Evolutionary conservation across 2,329 filamentous ascomycete species (phyloP).

Genomic region (Alternaria rosae): DNA sequence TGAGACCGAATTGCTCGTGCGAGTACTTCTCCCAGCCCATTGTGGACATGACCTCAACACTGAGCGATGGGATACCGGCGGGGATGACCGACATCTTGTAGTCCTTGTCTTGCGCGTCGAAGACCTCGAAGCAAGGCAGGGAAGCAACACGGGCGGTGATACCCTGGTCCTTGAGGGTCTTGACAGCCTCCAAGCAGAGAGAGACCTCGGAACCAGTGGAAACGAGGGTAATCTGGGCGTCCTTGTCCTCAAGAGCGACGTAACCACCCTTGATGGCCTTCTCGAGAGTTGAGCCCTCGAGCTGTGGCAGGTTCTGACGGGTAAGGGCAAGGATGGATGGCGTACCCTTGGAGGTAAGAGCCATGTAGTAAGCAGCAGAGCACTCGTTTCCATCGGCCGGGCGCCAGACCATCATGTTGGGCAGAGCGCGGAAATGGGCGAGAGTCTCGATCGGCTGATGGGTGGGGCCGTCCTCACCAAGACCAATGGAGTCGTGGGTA

Average conservation of each 20-base stretch:
- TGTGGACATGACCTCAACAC: conserved; percentile 95
- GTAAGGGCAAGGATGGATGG: conserved; percentile 94
- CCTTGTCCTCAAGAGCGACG: conserved; percentile 82
- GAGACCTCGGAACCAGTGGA: conserved; percentile 96
- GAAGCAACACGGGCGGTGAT: conserved; percentile 92
- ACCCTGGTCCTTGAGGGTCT: conserved; percentile 86
- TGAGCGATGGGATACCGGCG: conserved; percentile 90
- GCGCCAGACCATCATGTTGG: conserved; percentile 99
- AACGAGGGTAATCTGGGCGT: conserved; percentile 86
- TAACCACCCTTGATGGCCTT: conserved; percentile 95
- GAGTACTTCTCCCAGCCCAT: conserved; percentile 99
- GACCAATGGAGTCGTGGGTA: conserved; percentile 98
- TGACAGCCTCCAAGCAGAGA: conserved; percentile 91
- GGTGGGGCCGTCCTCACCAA: conserved; percentile 97
- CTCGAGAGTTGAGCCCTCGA: conserved; percentile 91
- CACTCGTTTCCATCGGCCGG: conserved; percentile 98
- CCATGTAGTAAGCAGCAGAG: conserved; percentile 95
- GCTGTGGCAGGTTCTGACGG: conserved; percentile 97
- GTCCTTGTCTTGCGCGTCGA: conserved; percentile 91
- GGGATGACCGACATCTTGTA: conserved; percentile 93
- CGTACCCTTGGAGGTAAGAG: conserved; percentile 86
- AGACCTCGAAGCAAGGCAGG: conserved; percentile 96
- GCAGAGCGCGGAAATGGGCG: conserved; percentile 96
- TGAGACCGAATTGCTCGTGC: conserved; percentile 99
- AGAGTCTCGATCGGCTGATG: conserved; percentile 99